Base-by-base conservation (phyloP, 2,329 filamentous ascomycete genomes). In the Lithohypha guttulata region DNA sequence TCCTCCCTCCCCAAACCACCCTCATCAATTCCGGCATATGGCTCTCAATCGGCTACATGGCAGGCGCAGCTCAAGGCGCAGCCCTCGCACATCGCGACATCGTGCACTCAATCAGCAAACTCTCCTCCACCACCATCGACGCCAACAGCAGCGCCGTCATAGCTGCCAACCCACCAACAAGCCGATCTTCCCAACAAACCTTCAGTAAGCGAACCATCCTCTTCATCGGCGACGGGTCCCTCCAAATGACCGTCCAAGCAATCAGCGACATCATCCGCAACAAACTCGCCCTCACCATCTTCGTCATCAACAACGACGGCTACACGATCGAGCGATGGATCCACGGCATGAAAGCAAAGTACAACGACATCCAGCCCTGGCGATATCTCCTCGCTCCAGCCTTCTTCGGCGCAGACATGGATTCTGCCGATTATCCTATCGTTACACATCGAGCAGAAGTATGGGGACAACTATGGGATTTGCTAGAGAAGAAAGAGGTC, bases 161-260 rank as follows among this genome's bases (percentile, higher is more conserved):
- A 10, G 55, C 61, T 26, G 39, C 44, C 15, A 53, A 49, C 3
- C 55, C 21, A 15, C 17, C 27, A 15, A n/a, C 20, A 7, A 15
- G n/a, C 3, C 31, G 29, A 11, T 41, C 29, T 22, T 41, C 38
- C 15, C 38, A 41, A 34, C 60, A 14, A n/a, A 39, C 35, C n/a
- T 39, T 39, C 35, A 22, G 17, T 18, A 78, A 7, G 57, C 79
- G 2, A 39, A 71, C 73, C 0, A 63, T 79, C 5, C 58, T 79
- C 0, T 64, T 64, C 76, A 44, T 76, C 22, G 76, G 75, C 4
- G 76, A 79, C 37, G 77, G 77, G 3, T 77, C 73, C 45, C 68
- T 81, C 42, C 71, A 79, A 46, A 71, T 81, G 59, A 81, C 77
- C 0, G 75, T 69, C 0, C 78, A 82, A 52, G 77, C 80, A 46